These are phyloP conservation scores for Rhizophora mangle DNA, from an alignment of 345 rosid species.

Conservation along the genomic window DNA sequence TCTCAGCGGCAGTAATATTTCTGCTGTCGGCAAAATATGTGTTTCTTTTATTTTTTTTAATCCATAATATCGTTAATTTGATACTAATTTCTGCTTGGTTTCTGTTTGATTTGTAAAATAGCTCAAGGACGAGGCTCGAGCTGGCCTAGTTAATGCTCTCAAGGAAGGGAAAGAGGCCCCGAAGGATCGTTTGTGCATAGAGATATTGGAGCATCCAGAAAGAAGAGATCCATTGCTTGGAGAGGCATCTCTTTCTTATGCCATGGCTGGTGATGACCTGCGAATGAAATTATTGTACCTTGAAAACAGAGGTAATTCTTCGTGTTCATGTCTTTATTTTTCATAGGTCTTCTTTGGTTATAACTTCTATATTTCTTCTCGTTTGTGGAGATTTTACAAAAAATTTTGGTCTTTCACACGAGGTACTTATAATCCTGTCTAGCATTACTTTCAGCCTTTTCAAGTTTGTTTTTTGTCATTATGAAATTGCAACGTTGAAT, in stretches of 20 bases:
- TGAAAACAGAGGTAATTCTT: slow-evolving; percentile 69
- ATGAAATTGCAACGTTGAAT: too few species aligned
- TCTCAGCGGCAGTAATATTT: slow-evolving; percentile 57
- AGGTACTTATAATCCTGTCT: too few species aligned
- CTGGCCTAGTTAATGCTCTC: slow-evolving; percentile 72
- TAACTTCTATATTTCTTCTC: not conserved
- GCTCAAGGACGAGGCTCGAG: slow-evolving; percentile 67
- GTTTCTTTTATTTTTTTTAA: not conserved
- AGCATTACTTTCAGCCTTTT: too few species aligned
- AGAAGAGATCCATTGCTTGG: slow-evolving; percentile 55
- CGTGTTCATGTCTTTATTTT: slow-evolving; percentile 4
- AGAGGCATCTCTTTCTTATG: slow-evolving; percentile 61
- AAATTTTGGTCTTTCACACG: too few species aligned
- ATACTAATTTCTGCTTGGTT: not conserved
- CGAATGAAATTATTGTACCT: slow-evolving; percentile 63
- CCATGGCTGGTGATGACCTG: slow-evolving; percentile 70
- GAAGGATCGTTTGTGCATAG: slow-evolving; percentile 65
- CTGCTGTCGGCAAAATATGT: not conserved
- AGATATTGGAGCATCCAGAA: slow-evolving; percentile 71
- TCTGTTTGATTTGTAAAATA: slow-evolving; percentile 9
- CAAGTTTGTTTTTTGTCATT: too few species aligned
- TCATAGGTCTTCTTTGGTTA: not conserved
- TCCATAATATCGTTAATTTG: not conserved
- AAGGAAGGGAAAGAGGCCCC: slow-evolving; percentile 71
- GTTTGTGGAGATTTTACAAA: too few species aligned